Percentiles rank a stretch among this genome's conserved stretches.
Evolutionary conservation across 768 basidiomycete genomes (phyloP).

Genomic region (Harrya chromipes): DNA sequence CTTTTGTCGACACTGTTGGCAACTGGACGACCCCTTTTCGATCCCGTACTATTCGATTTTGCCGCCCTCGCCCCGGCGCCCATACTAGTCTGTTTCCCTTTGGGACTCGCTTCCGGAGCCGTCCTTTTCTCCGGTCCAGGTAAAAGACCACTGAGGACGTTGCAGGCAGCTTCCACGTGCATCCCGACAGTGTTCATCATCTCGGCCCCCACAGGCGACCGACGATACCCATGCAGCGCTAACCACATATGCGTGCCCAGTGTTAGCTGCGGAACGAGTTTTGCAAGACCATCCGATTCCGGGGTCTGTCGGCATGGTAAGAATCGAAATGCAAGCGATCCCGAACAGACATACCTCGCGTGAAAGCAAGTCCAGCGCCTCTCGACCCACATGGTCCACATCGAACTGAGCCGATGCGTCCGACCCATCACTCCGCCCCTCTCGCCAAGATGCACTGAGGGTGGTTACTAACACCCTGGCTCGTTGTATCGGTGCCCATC

Average conservation of each 20-base stretch:
- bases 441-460: constrained; percentile 45
- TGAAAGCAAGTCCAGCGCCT: constrained; percentile 41
- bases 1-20: neutral
- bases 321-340: neutral
- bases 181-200: constrained; percentile 44
- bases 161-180: constrained; percentile 55
- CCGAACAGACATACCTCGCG: constrained; percentile 37
- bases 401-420: constrained; percentile 19
- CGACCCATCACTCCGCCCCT: constrained; percentile 20
- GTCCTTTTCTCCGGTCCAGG: constrained; percentile 20
- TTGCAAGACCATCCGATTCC: constrained; percentile 29
- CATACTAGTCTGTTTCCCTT: constrained; percentile 21
- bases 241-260: constrained; percentile 63
- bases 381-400: constrained; percentile 37
- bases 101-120: constrained; percentile 8
- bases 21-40: constrained; percentile 39
- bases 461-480: constrained; percentile 53
- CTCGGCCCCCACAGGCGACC: constrained; percentile 34
- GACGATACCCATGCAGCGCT: constrained; percentile 67
- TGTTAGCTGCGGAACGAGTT: constrained; percentile 45
- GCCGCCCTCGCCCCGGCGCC: constrained; percentile 14
- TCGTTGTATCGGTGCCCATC: constrained; percentile 53
- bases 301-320: constrained; percentile 20
- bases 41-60: constrained; percentile 1
- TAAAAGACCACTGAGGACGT: constrained; percentile 42